Base-by-base conservation (phyloP, 139 green algal species). In the Chlorella sp. region DNA sequence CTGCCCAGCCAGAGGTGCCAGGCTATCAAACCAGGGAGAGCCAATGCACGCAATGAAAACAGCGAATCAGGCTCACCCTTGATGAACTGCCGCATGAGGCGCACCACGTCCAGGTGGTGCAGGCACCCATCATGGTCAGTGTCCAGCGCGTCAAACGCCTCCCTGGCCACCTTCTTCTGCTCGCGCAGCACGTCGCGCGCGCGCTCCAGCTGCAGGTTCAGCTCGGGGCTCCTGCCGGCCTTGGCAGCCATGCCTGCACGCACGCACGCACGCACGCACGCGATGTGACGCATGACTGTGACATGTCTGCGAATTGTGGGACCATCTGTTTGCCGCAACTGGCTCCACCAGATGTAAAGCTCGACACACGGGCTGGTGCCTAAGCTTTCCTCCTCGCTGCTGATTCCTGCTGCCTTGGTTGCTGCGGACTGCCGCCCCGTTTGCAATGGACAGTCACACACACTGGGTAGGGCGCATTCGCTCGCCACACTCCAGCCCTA, bases 171-270 rank as follows among this genome's bases (percentile, higher is more conserved):
- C 69, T 87, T 77, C 62, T 88, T 83, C 55, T 91, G 78, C 36
- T 85, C 79, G 49, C 87, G 83, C 78, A 93, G 78, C 69, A 87
- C 42, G 26, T 80, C 70, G 0, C 77, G 51, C 31, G 80, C 74
- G 35, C 80, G 68, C 61, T 79, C 69, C 69, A 88, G 64, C n/a
- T 35, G 69, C 31, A 83, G 76, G 59, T 88, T 85, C 10, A 85
- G 67, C 51, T 78, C 68, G 3, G 77, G 62, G 79, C 62, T 78
- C 42, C 42, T 68, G 35, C 60, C 78, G 23, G 79, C 32, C 74
- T 84, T 84, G 42, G 75, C 75, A 17, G 75, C 79, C 0, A 62
- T 80, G 59, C 77, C 77, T 79, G 73, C 14, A 66, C n/a, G 42
- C 17, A 17, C 17, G 42, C 10, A 55, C 10, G 42, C 42, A n/a